phyloP scores from a whole-genome alignment of 1,284 basidiomycete species.

The Ustilago vetiveriae region DNA sequence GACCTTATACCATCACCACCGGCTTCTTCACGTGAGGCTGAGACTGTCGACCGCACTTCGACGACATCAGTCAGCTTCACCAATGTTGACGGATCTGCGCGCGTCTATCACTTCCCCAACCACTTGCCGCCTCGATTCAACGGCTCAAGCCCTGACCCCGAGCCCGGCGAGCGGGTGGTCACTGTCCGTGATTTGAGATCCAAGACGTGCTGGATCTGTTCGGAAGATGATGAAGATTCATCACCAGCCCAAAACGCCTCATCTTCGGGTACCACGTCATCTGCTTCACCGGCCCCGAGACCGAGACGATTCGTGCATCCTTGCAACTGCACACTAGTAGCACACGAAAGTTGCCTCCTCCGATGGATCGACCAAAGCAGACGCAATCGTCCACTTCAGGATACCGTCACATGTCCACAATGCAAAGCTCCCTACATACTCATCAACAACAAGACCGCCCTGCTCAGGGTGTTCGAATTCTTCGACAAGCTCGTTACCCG shows the following conservation, averaged over 20 bases:
- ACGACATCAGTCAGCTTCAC: conserved; percentile 3
- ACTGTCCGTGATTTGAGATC: conserved; percentile 53
- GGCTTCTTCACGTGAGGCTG: not conserved
- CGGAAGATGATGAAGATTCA: conserved; percentile 54
- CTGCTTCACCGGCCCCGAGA: not conserved
- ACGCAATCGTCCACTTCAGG: conserved; percentile 29
- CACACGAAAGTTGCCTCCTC: conserved; percentile 57
- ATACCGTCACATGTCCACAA: conserved; percentile 50
- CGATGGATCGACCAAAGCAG: conserved; percentile 55
- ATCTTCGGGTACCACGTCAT: not conserved
- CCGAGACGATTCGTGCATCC: conserved; percentile 54
- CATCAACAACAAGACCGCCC: conserved; percentile 39
- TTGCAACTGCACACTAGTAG: conserved; percentile 61
- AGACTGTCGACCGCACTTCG: not conserved
- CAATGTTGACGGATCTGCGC: conserved; percentile 35
- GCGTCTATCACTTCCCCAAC: conserved; percentile 35
- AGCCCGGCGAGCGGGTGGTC: conserved; percentile 31
- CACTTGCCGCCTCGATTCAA: conserved; percentile 22
- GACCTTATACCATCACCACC: conserved; percentile 41
- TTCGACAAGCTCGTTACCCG: conserved; percentile 33
- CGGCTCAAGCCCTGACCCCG: conserved; percentile 2
- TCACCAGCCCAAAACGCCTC: not conserved
- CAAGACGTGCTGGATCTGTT: conserved; percentile 60
- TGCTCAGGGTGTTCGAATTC: conserved; percentile 41
- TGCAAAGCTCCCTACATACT: conserved; percentile 53